These are phyloP conservation scores for Allium sativum DNA, from an alignment of 106 monocot species.

Conservation along the genomic window DNA sequence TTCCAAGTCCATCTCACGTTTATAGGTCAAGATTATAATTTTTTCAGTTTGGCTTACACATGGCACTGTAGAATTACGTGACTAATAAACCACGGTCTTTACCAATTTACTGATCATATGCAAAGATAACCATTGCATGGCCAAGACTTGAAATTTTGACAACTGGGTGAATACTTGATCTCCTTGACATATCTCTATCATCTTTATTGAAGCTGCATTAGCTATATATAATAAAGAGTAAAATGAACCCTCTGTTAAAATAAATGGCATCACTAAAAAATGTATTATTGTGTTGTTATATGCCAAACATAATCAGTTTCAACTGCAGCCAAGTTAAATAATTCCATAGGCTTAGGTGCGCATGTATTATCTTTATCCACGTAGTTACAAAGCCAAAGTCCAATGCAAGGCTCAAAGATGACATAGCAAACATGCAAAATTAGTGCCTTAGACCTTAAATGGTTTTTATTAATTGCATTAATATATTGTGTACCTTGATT, in stretches of 20 bases:
- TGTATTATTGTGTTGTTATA: conserved; percentile 15
- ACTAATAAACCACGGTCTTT: not conserved
- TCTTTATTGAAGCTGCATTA: conserved; percentile 50
- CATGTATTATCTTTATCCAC: not conserved
- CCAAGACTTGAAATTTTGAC: conserved; percentile 51
- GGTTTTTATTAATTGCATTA: no score
- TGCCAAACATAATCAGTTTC: conserved; percentile 79
- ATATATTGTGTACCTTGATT: no score
- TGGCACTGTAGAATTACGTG: not conserved
- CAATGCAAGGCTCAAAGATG: no score
- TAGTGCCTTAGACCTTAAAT: no score
- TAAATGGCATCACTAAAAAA: not conserved
- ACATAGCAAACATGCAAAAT: no score
- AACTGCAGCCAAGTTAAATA: conserved; percentile 44
- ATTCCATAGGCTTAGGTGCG: conserved; percentile 24
- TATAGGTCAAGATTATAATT: not conserved
- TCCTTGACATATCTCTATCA: conserved; percentile 56
- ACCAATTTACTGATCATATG: conserved; percentile 75
- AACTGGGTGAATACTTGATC: conserved; percentile 59
- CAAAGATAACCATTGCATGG: conserved; percentile 60
- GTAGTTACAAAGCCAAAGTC: no score
- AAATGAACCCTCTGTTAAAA: not conserved
- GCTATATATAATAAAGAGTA: not conserved
- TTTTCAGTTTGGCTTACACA: not conserved
- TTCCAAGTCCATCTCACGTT: conserved; percentile 65